Percentiles rank a stretch among this genome's conserved stretches.
Evolutionary conservation across 1,284 basidiomycete species (phyloP).

Genomic region (Trichosporon inkin): DNA sequence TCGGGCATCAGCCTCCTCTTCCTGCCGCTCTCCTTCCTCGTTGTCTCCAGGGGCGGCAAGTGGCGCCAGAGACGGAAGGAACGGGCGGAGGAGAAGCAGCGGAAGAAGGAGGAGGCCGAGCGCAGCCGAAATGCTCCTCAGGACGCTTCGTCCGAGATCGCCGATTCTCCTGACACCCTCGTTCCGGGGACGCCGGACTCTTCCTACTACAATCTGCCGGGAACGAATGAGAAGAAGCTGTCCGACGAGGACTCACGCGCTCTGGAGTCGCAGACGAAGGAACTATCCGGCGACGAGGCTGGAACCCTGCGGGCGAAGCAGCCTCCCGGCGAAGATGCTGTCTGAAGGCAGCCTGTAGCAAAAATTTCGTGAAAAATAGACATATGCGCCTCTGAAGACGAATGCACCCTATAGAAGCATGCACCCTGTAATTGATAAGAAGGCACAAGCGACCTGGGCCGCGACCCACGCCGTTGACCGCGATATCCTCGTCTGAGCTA

Average conservation of each 20-base stretch:
- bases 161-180: constrained; percentile 1
- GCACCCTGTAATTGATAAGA: too few relatives aligned
- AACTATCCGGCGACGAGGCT: too few relatives aligned
- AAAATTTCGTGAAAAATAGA: too few relatives aligned
- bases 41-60: constrained; percentile 5
- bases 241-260: neutral
- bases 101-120: neutral
- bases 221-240: neutral
- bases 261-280: neutral
- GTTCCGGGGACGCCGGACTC: neutral
- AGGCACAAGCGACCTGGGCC: too few relatives aligned
- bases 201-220: neutral
- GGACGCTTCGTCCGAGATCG: neutral
- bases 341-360: too few relatives aligned
- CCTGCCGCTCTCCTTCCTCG: constrained; percentile 2
- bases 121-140: neutral
- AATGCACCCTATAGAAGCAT: too few relatives aligned
- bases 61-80: neutral
- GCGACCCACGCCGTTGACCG: neutral
- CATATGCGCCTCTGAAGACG: too few relatives aligned
- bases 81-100: neutral
- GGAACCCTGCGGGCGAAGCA: too few relatives aligned
- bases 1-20: constrained; percentile 33
- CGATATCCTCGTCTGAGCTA: neutral
- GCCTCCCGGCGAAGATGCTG: too few relatives aligned